Percentiles rank a stretch among this genome's conserved stretches.
Evolutionary conservation across 2,329 filamentous ascomycete species (phyloP).

Genomic region (Verticillium albo-atrum): DNA sequence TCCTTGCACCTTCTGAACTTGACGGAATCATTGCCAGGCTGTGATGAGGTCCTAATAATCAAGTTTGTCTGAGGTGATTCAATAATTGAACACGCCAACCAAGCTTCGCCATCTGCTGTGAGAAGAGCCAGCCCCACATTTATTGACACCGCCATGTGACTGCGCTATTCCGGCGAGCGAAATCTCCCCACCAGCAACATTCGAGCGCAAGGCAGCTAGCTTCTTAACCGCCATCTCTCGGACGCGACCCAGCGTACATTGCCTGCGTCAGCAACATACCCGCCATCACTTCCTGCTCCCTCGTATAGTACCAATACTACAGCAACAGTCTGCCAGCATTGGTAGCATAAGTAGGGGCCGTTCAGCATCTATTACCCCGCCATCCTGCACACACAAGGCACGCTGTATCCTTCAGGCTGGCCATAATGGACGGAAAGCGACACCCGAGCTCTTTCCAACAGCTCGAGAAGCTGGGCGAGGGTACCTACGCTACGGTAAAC

Average conservation of each 20-base stretch:
- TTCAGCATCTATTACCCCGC: background rate
- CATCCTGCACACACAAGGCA: background rate
- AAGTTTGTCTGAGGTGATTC: background rate
- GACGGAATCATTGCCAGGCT: too few relatives aligned
- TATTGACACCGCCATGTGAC: background rate
- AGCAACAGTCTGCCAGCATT: background rate
- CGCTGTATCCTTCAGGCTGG: background rate
- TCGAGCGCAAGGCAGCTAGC: background rate
- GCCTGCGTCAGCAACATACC: background rate
- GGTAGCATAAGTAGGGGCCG: background rate
- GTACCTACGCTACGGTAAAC: constrained; percentile 92
- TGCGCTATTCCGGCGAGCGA: background rate
- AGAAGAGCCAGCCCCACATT: background rate
- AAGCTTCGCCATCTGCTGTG: background rate
- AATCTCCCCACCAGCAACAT: background rate
- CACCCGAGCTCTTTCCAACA: constrained; percentile 98
- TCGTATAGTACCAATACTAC: background rate
- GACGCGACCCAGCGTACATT: background rate
- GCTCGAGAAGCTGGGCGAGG: constrained; percentile 97
- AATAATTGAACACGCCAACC: background rate
- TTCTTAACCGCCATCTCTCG: background rate
- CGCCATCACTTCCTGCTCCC: background rate
- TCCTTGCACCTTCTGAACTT: too few relatives aligned
- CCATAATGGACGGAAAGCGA: constrained; percentile 80
- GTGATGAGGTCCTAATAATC: too few relatives aligned